phyloP scores from a whole-genome alignment of 148 eudicot genomes.

The Nepenthes gracilis region DNA sequence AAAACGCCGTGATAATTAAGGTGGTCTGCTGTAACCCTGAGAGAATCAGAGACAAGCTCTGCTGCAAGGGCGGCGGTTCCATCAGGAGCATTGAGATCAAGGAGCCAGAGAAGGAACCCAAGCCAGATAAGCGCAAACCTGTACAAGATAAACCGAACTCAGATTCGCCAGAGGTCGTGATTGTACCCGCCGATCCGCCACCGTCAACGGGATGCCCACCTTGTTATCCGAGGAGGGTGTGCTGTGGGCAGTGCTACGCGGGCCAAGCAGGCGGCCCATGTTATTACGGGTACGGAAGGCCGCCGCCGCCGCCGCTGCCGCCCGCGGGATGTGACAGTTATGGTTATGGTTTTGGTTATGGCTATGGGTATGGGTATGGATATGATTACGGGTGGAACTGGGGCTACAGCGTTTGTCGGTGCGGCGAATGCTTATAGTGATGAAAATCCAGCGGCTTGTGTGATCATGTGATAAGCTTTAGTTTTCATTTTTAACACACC shows the following conservation, averaged over 20 bases:
- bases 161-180: background rate
- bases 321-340: slow-evolving; percentile 4
- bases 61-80: slow-evolving; percentile 44
- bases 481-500: background rate
- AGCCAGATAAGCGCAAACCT: slow-evolving; percentile 27
- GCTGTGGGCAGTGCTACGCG: slow-evolving; percentile 17
- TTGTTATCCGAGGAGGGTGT: slow-evolving; percentile 3
- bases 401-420: background rate
- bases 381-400: background rate
- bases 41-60: slow-evolving; percentile 62
- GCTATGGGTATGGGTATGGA: background rate
- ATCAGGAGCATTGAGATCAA: slow-evolving; percentile 59
- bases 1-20: slow-evolving; percentile 55
- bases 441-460: slow-evolving; percentile 20
- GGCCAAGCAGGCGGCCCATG: slow-evolving; percentile 32
- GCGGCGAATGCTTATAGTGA: slow-evolving; percentile 10
- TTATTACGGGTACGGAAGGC: slow-evolving; percentile 14
- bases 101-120: slow-evolving; percentile 6
- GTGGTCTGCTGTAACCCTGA: slow-evolving; percentile 85
- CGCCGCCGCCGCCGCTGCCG: background rate
- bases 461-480: slow-evolving; percentile 19
- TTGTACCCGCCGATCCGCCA: background rate
- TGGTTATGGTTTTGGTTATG: background rate
- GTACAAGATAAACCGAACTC: background rate
- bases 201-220: slow-evolving; percentile 13